Evolutionary conservation across 495 filamentous ascomycete genomes (phyloP), one percentile per base, ranked within the genome.

Genomic region (Penicillium lividum): DNA sequence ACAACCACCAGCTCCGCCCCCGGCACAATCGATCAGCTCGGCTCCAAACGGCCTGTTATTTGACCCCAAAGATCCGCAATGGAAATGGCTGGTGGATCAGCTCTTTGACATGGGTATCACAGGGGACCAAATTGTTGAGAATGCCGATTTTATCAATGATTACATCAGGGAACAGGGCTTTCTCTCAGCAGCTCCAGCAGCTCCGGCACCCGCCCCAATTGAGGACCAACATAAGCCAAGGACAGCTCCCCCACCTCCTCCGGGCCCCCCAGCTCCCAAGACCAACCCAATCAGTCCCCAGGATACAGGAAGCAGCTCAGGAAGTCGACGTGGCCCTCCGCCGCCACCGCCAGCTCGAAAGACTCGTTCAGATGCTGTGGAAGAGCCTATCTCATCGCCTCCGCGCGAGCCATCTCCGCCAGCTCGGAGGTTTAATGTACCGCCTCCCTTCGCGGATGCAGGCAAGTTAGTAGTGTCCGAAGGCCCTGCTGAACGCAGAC

Each of bases 101-200:
- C 75, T 98, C 25, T 78, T 85, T 63, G 76, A 83, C 29, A 92
- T 97, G 86, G 94, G 93, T 4, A 90, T 97, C 45, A 95, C 90
- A 2, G 89, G 94, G 65, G 93, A 97, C 67, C 88, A 94, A 63
- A 94, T 98, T 56, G 86, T 84, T 53, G 89, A 95, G 56, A 93
- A 97, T 66, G 88, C 92, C 42, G 93, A 96, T 53, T 98, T 97
- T 63, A 98, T 98, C 71, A 91, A 93, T 71, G 80, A 86, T 16
- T 98, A 94, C 66, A 88, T 97, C 62, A 87, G 87, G 61, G 82
- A 94, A 70, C 89, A 93, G 70, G 81, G 81, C 30, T 79, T 80
- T 50, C 64, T 74, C 74, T 61, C 74, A 47, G 69, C 73, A 62
- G 54, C 70, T 75, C 62, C 74, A 47, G 69, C 73, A 62, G 54